Evolutionary conservation across 139 green algal species (phyloP), one percentile per base, ranked within the genome.

Genomic region (Micromonas pusilla): DNA sequence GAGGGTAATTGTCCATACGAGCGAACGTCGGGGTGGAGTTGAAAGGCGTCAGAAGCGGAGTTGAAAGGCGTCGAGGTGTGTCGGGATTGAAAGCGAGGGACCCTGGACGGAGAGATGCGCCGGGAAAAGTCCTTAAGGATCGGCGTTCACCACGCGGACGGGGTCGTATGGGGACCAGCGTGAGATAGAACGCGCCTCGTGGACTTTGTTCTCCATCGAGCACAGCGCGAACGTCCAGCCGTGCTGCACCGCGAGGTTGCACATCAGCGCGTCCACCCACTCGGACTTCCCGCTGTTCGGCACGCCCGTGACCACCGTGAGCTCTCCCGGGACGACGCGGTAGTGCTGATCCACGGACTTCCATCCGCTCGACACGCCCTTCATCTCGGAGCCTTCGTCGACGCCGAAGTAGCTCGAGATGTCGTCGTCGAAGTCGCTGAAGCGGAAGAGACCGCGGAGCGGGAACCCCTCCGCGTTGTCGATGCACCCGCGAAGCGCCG

Each of bases 261-360:
- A 85, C 38, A 92, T 71, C 67, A 98, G 86, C 28, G 94, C 93
- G 78, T 98, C 94, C n/a, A 98, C 86, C 91, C 91, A 98, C 82
- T 98, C 94, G 66, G 78, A 90, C 85, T 98, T 98, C 73, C 94
- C 94, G n/a, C 83, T 91, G 87, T 97, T 97, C 68, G 94, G 94
- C 66, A 98, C 85, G 16, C 94, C 94, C 38, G 94, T 97, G 28
- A 98, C 91, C 3, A 98, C 88, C 2, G 91, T 97, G 36, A 98
- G 87, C 88, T 98, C 94, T 1, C 94, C 94, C 0, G 91, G 91
- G 2, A 95, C 85, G 19, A 94, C 89, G 78, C 84, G 84, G 86
- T 97, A 98, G 70, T 87, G 85, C 30, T 85, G 63, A 76, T 98
- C 92, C 67, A 98, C 70, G 4, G 52, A 74, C 3, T 71, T 64